A percentile compares a stretch with the other conserved stretches of the same genome.
phyloP scores from a whole-genome alignment of 1,284 basidiomycete genomes.

The Thelephora terrestris region DNA sequence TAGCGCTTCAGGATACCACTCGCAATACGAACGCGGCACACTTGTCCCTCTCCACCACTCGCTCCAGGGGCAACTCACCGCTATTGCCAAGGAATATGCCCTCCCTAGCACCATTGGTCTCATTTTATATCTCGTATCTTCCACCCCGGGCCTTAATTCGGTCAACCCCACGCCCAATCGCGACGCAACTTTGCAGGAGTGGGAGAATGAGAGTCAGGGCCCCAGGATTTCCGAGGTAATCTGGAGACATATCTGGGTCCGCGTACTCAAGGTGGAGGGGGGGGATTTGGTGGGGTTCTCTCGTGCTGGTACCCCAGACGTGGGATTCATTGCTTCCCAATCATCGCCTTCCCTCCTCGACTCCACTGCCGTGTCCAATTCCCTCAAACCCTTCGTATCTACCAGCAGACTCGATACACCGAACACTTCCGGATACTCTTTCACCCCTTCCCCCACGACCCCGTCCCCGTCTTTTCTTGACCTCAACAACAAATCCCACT shows the following conservation, averaged over 20 bases:
- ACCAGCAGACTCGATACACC: constrained; percentile 21
- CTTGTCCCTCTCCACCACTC: constrained; percentile 65
- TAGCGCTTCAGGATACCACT: constrained; percentile 62
- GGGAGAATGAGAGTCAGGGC: constrained; percentile 42
- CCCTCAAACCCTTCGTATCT: constrained; percentile 39
- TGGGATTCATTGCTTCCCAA: constrained; percentile 20
- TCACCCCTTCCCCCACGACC: constrained; percentile 47
- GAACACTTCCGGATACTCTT: constrained; percentile 25
- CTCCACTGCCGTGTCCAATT: constrained; percentile 19
- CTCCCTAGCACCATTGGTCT: constrained; percentile 72
- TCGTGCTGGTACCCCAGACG: background rate
- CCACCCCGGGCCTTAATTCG: constrained; percentile 17
- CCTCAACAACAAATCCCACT: too few species aligned
- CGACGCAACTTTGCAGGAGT: constrained; percentile 12
- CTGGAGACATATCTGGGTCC: constrained; percentile 73
- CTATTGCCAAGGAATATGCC: constrained; percentile 83
- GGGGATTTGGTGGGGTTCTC: constrained; percentile 35
- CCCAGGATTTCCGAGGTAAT: constrained; percentile 74
- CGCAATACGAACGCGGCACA: constrained; percentile 65
- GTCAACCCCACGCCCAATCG: constrained; percentile 10
- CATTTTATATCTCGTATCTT: constrained; percentile 61
- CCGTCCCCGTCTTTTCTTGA: constrained; percentile 36
- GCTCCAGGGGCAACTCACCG: constrained; percentile 58
- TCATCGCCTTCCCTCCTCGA: constrained; percentile 40
- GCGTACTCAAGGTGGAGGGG: constrained; percentile 56